Evolutionary conservation across 1,284 basidiomycete species (phyloP).

Genomic region (Apiotrichum gracile): DNA sequence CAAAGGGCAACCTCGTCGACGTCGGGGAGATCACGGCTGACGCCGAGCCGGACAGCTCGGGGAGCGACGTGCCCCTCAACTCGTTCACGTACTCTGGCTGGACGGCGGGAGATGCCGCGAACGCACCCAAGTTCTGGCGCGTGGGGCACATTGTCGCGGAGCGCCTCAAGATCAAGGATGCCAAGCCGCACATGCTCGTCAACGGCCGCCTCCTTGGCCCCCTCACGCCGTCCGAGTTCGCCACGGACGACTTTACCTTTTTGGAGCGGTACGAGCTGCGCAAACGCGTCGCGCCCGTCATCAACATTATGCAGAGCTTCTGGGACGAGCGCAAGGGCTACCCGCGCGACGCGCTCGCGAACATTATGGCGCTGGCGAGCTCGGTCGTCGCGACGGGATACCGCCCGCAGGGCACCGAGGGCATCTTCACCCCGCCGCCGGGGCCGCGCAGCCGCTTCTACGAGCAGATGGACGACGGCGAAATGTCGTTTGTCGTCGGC

Average conservation of each 20-base stretch:
- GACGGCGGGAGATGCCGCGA: slow-evolving; percentile 23
- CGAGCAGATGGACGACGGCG: slow-evolving; percentile 55
- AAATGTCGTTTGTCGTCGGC: slow-evolving; percentile 68
- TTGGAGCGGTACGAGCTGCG: slow-evolving; percentile 66
- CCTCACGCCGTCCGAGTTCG: slow-evolving; percentile 55
- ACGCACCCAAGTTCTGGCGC: slow-evolving; percentile 40
- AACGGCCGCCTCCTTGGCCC: slow-evolving; percentile 78
- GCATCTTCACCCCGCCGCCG: slow-evolving; percentile 61
- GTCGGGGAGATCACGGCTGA: slow-evolving; percentile 13
- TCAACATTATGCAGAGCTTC: slow-evolving; percentile 58
- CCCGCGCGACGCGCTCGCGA: slow-evolving; percentile 55
- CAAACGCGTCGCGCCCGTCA: slow-evolving; percentile 63
- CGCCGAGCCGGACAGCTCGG: not conserved
- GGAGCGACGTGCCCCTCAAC: slow-evolving; percentile 1
- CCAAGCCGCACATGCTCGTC: slow-evolving; percentile 60
- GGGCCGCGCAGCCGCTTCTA: slow-evolving; percentile 55
- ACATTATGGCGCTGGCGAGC: slow-evolving; percentile 60
- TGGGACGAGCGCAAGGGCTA: slow-evolving; percentile 48
- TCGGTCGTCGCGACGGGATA: slow-evolving; percentile 62
- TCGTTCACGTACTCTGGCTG: slow-evolving; percentile 21
- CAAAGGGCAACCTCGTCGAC: slow-evolving; percentile 18
- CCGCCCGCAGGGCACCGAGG: slow-evolving; percentile 63
- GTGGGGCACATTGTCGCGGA: slow-evolving; percentile 20
- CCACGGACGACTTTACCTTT: slow-evolving; percentile 60
- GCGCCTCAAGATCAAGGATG: slow-evolving; percentile 54